Conservation (phyloP, 768 basidiomycete species). For the Leccinum fibrillosum region DNA sequence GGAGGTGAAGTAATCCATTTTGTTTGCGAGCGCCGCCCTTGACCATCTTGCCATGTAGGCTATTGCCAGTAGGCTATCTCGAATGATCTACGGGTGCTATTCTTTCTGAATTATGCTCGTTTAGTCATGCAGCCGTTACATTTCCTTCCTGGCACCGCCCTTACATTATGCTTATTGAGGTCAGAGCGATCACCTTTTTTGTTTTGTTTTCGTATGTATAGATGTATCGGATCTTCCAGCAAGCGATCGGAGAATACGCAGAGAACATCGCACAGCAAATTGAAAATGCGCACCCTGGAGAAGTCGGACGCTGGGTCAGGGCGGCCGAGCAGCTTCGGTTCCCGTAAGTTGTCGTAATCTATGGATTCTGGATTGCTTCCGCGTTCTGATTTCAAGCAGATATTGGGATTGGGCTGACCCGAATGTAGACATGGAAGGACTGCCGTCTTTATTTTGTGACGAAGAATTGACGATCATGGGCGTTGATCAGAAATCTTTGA, state of each 20-base stretch:
- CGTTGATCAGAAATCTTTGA: conserved; percentile 1
- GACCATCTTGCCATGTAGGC: conserved; percentile 7
- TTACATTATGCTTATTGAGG: conserved; percentile 28
- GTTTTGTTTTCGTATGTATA: not conserved
- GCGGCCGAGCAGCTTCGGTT: conserved; percentile 26
- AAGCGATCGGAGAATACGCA: conserved; percentile 27
- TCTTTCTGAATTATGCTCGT: not conserved
- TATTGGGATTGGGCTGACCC: conserved; percentile 31
- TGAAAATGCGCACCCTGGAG: conserved; percentile 16
- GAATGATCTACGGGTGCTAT: not conserved
- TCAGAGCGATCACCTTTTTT: not conserved
- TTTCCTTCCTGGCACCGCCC: conserved; percentile 29
- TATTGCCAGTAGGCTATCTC: conserved; percentile 24
- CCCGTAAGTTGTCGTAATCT: conserved; percentile 18
- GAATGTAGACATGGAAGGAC: conserved; percentile 13
- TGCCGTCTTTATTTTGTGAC: conserved; percentile 20
- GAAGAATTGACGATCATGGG: conserved; percentile 11
- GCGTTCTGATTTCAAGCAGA: conserved; percentile 6
- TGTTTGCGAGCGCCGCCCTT: not conserved
- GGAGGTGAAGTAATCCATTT: conserved; percentile 16
- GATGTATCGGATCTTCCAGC: conserved; percentile 9
- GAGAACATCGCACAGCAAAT: conserved; percentile 24
- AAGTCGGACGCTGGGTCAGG: conserved; percentile 17
- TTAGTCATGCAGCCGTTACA: conserved; percentile 20
- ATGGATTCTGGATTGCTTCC: not conserved